phyloP scores from a whole-genome alignment of 2,329 filamentous ascomycete species.

The Fusarium sp. region DNA sequence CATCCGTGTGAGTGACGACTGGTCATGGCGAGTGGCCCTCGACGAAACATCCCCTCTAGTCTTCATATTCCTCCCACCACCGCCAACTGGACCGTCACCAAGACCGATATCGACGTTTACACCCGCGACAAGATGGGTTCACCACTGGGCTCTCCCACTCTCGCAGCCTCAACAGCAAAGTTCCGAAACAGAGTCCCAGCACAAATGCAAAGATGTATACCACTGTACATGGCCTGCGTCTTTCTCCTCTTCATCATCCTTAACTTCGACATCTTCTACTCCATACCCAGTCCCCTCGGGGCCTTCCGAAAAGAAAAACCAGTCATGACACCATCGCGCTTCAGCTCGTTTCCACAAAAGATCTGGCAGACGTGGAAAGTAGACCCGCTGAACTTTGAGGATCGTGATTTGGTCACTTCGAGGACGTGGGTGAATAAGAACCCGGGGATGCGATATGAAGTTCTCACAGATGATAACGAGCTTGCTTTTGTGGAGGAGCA shows the following conservation, averaged over 20 bases:
- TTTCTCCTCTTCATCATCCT: constrained; percentile 62
- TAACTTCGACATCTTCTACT: constrained; percentile 58
- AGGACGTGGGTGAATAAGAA: constrained; percentile 77
- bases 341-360: constrained; percentile 70
- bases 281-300: constrained; percentile 45
- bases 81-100: constrained; percentile 30
- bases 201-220: constrained; percentile 62
- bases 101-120: constrained; percentile 15
- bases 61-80: constrained; percentile 41
- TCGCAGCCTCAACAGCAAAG: constrained; percentile 56
- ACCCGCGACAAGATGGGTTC: constrained; percentile 46
- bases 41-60: constrained; percentile 37
- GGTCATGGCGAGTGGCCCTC: constrained; percentile 47
- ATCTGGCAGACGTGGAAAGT: constrained; percentile 86
- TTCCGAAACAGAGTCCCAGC: constrained; percentile 57
- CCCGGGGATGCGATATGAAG: constrained; percentile 75
- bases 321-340: constrained; percentile 31
- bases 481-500: constrained; percentile 76
- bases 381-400: constrained; percentile 74
- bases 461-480: constrained; percentile 77
- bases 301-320: constrained; percentile 35
- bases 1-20: constrained; percentile 5
- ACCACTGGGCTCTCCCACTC: constrained; percentile 55
- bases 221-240: constrained; percentile 61
- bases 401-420: constrained; percentile 70